Evolutionary conservation across 169 alveolate species (phyloP), one percentile per base, ranked within the genome.

Genomic region (Neospora caninum): DNA sequence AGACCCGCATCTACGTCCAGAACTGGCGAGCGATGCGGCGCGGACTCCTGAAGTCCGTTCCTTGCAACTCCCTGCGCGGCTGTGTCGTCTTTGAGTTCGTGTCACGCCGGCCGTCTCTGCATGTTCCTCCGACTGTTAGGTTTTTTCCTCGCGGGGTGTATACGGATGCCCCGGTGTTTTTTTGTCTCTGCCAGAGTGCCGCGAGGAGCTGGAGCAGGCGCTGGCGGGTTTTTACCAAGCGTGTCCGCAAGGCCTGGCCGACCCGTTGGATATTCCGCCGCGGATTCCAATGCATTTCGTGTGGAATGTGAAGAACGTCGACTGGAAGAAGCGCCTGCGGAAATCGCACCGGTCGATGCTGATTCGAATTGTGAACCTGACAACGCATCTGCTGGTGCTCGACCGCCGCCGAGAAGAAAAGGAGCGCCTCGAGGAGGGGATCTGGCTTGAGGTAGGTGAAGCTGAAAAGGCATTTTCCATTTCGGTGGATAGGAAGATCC

Each of bases 321-420:
- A 95, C 73, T 97, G 98, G 98, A 93, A 95, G 69, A 86, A 80
- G 45, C 88, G 97, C 58, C 94, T 97, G n/a, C 43, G 98, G 92
- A 96, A 96, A 91, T 95, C 98, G 18, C 97, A 96, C 88, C 95
- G 97, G 42, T 97, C 98, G n/a, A 80, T 97, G 6, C 80, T 96
- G 83, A 96, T 97, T 34, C 95, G 98, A 53, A 97, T 97, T 25
- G 97, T 97, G 34, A 97, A 97, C 93, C 91, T 97, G 73, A 97
- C 98, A 36, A 95, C 97, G 38, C 80, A 78, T 84, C 36, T n/a
- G 0, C 83, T 91, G 36, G 45, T 91, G 25, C 84, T 91, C 13
- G 91, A 91, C 70, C 89, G 4, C 29, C 64, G 54, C 4, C 54
- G 73, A 53, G 80, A 45, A 13, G 86, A 80, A 36, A 25, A 36